Conservation (phyloP, 768 basidiomycete genomes). For the Mycena alexandri region DNA sequence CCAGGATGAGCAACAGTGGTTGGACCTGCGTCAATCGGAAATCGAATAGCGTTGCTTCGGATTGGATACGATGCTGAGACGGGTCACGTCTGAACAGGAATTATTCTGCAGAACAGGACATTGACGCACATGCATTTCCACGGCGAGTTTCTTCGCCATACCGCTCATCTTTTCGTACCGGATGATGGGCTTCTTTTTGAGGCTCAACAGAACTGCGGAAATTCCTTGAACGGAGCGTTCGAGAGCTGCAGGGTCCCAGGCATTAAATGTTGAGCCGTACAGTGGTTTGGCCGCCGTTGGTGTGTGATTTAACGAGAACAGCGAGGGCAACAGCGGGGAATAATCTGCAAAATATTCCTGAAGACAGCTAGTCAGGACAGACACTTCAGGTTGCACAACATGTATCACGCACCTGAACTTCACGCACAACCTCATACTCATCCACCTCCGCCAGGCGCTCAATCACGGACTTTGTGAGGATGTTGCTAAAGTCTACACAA, state of each 20-base stretch:
- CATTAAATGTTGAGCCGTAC: conserved; percentile 77
- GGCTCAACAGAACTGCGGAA: conserved; percentile 86
- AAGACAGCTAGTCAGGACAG: conserved; percentile 9
- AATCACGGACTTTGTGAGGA: conserved; percentile 88
- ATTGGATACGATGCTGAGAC: conserved; percentile 81
- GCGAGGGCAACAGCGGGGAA: conserved; percentile 83
- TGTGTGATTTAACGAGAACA: conserved; percentile 88
- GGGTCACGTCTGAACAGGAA: conserved; percentile 6
- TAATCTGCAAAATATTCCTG: conserved; percentile 99
- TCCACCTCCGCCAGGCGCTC: conserved; percentile 95
- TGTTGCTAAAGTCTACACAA: conserved; percentile 91
- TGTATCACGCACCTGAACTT: conserved; percentile 86
- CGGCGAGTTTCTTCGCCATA: conserved; percentile 91
- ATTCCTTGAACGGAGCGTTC: conserved; percentile 86
- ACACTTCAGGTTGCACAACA: neutral
- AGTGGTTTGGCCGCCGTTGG: conserved; percentile 74
- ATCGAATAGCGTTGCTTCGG: conserved; percentile 89
- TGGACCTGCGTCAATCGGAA: conserved; percentile 91
- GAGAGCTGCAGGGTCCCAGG: conserved; percentile 83
- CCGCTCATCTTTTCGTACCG: conserved; percentile 94
- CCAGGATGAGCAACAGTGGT: conserved; percentile 91
- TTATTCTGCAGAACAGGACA: neutral
- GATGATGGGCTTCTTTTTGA: conserved; percentile 96
- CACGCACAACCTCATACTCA: conserved; percentile 95
- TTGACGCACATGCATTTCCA: conserved; percentile 81